Conservation (phyloP, 257 asterid species). For the Coffea eugenioides region DNA sequence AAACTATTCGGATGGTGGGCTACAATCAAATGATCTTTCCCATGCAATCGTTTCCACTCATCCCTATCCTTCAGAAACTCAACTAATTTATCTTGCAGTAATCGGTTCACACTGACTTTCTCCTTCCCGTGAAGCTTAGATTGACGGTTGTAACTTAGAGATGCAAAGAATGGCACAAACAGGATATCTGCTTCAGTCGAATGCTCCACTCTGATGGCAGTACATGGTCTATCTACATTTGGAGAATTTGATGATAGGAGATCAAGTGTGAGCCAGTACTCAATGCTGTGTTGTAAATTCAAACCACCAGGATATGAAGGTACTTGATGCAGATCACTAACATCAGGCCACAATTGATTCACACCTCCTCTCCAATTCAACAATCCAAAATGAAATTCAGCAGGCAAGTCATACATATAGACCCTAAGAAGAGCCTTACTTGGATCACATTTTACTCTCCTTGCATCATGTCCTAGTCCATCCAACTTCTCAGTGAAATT, state of each 20-base stretch:
- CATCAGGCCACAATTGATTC: constrained; percentile 61
- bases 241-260: constrained; percentile 56
- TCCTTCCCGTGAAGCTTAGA: constrained; percentile 44
- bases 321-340: constrained; percentile 25
- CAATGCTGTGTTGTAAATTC: constrained; percentile 69
- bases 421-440: constrained; percentile 52
- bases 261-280: constrained; percentile 82
- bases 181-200: constrained; percentile 58
- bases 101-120: constrained; percentile 34
- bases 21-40: constrained; percentile 67
- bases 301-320: constrained; percentile 84
- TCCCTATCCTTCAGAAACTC: constrained; percentile 43
- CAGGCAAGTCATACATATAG: constrained; percentile 74
- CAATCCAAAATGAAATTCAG: constrained; percentile 74
- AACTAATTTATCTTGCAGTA: constrained; percentile 61
- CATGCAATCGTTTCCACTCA: constrained; percentile 61
- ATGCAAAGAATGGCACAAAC: constrained; percentile 76
- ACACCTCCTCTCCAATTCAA: constrained; percentile 50
- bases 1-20: constrained; percentile 87
- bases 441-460: constrained; percentile 34
- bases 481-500: constrained; percentile 4
- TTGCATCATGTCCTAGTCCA: constrained; percentile 14
- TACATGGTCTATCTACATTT: constrained; percentile 52
- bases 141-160: constrained; percentile 69
- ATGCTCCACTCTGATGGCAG: constrained; percentile 50